Evolutionary conservation across 306 rosid genomes (phyloP).

Genomic region (Arachis stenosperma): DNA sequence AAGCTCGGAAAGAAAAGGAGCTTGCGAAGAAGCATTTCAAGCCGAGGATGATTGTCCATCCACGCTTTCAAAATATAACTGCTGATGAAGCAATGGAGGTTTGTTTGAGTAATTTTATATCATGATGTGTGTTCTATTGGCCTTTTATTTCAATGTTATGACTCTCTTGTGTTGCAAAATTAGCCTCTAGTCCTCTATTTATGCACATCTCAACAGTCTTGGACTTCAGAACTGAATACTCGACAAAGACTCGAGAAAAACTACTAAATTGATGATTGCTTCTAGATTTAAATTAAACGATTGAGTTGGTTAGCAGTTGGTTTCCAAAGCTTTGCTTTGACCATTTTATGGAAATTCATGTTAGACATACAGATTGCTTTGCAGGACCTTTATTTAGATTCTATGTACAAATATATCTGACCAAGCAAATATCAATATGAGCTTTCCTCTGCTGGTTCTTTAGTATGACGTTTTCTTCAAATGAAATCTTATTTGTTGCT

Average conservation of each 20-base stretch:
- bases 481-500: slow-evolving; percentile 3
- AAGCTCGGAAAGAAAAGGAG: slow-evolving; percentile 90
- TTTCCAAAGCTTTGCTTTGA: neutral
- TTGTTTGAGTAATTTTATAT: slow-evolving; percentile 35
- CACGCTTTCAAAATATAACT: slow-evolving; percentile 94
- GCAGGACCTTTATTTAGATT: neutral
- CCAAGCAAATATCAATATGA: neutral
- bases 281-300: neutral
- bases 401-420: neutral
- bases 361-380: slow-evolving; percentile 2
- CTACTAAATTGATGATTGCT: neutral
- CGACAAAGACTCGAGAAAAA: neutral
- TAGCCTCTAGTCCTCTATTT: slow-evolving; percentile 3
- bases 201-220: slow-evolving; percentile 1
- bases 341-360: neutral
- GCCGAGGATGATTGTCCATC: slow-evolving; percentile 98
- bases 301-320: slow-evolving; percentile 12
- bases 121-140: neutral
- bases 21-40: slow-evolving; percentile 92
- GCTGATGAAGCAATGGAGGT: slow-evolving; percentile 99
- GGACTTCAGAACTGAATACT: slow-evolving; percentile 2
- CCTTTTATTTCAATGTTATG: neutral
- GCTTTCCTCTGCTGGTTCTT: neutral
- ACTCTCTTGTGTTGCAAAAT: slow-evolving; percentile 20
- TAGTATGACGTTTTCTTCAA: neutral